phyloP scores from a whole-genome alignment of 306 rosid species.

The Cucumis sativus region DNA sequence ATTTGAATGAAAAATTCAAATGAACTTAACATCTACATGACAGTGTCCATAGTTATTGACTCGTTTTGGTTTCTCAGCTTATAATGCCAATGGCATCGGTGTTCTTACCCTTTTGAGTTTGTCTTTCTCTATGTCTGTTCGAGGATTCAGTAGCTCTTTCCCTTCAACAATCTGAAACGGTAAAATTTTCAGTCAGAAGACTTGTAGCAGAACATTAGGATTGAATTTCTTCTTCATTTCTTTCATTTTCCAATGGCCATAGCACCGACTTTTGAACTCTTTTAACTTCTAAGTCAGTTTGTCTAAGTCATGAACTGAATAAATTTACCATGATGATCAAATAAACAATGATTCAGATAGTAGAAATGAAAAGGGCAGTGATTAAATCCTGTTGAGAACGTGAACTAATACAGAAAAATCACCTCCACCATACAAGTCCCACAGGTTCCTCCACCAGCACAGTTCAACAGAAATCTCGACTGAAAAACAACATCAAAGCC shows the following conservation, averaged over 20 bases:
- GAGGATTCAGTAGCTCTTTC: constrained; percentile 58
- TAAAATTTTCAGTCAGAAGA: neutral
- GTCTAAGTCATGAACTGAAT: neutral
- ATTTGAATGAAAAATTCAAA: neutral
- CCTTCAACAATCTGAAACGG: constrained; percentile 57
- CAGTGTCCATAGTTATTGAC: neutral
- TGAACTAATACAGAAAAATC: constrained; percentile 4
- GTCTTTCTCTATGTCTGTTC: constrained; percentile 70
- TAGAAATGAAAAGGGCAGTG: neutral
- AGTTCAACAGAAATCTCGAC: constrained; percentile 57
- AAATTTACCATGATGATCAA: neutral
- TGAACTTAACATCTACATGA: neutral
- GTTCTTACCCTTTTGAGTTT: constrained; percentile 48
- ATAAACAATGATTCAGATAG: neutral
- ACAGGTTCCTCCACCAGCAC: constrained; percentile 85
- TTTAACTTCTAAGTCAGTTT: neutral
- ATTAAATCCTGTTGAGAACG: neutral
- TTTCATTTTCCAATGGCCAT: neutral
- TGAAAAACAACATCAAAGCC: constrained; percentile 13
- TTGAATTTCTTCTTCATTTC: neutral
- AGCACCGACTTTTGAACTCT: neutral
- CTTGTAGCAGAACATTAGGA: neutral
- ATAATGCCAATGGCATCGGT: neutral
- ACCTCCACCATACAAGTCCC: constrained; percentile 96
- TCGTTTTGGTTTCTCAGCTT: neutral